Evolutionary conservation across 2,329 filamentous ascomycete genomes (phyloP), one percentile per base, ranked within the genome.

Genomic region (Metarhizium guizhouense): DNA sequence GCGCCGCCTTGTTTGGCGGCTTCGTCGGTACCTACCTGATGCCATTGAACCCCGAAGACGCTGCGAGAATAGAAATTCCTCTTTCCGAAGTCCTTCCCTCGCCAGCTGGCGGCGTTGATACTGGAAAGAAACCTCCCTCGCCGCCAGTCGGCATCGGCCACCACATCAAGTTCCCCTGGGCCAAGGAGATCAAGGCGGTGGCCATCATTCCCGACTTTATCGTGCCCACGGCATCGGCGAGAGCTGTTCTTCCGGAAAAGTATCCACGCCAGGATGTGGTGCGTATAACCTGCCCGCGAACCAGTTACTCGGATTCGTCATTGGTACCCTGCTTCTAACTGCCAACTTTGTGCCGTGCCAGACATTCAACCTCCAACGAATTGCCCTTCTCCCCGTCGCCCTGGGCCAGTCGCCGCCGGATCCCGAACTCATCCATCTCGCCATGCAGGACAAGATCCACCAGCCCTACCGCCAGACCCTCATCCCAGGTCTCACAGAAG

Each of bases 371-470:
- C 80, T 97, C 64, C 94, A 97, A 74, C 83, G 94, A 61, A 90
- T 96, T 70, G 92, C 93, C 2, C 81, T 99, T 52, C 81, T 99
- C 13, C 92, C 93, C 36, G 90, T 91, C 11, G 92, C 92, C 1
- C 80, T 99, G 49, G 91, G 92, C 60, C 86, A 90, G 69, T 93
- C 88, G 7, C 93, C 94, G 10, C 93, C 92, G 2, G 88, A 96
- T 67, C 87, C 94, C 25, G 87, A 95, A 64, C 87, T 95, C 72
- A 99, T 99, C 70, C 95, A 95, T 75, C 85, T 95, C 51, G 93
- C 92, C 50, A 99, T 99, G 94, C 94, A 97, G 74, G 94, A 99
- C 76, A 95, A 92, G 74, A 84, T 99, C 58, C 94, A 99, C 75
- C 94, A 99, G 73, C 94, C 91, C 47, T 97, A 99, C 76, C 87